Percentiles rank a stretch among this genome's conserved stretches.
Conservation (phyloP, 164 flowering plant species). For the Aristolochia contorta region DNA sequence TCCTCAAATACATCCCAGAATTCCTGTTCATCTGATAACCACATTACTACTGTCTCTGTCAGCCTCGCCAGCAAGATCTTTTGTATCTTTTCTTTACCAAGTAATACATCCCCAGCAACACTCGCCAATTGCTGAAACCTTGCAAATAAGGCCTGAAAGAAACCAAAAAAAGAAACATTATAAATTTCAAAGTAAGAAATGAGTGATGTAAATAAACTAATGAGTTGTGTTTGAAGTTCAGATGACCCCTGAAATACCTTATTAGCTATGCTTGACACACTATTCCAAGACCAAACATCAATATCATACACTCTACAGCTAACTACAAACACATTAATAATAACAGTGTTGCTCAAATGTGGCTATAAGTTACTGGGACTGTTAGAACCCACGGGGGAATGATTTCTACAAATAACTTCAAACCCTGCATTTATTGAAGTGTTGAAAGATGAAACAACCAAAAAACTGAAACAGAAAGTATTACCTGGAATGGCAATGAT, state of each 20-base stretch:
- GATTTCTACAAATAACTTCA: no score
- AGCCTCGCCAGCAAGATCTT: constrained; percentile 85
- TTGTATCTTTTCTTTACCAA: constrained; percentile 85
- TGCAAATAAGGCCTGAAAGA: constrained; percentile 73
- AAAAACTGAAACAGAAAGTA: constrained; percentile 2
- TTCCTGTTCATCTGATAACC: constrained; percentile 90
- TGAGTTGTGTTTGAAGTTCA: no score
- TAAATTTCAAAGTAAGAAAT: no score
- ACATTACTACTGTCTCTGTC: constrained; percentile 85
- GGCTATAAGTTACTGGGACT: no score
- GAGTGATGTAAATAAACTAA: no score
- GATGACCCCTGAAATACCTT: no score
- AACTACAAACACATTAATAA: no score
- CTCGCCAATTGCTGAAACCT: constrained; percentile 87
- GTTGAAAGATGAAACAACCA: not conserved
- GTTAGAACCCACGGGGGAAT: no score
- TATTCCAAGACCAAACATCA: no score
- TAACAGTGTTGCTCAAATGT: no score
- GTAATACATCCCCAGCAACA: constrained; percentile 83
- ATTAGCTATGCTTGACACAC: no score
- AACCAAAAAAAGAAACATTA: not conserved
- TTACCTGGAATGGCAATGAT: constrained; percentile 90
- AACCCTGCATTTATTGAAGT: not conserved
- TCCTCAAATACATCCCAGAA: constrained; percentile 93
- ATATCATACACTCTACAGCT: no score